Conservation (phyloP, 2,329 filamentous ascomycete species). For the Cercospora sojina region DNA sequence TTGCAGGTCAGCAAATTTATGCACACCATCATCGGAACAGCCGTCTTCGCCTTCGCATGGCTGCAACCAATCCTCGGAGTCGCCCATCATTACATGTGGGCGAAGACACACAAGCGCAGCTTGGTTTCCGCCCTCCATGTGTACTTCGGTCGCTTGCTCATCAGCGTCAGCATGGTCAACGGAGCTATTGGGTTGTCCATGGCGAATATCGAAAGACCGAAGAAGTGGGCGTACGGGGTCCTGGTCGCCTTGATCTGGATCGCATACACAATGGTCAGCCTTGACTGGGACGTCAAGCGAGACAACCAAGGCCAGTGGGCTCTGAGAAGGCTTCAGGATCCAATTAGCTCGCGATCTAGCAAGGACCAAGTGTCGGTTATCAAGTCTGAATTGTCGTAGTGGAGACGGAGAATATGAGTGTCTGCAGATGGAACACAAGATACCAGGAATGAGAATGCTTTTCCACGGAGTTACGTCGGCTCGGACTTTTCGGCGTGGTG, state of each 20-base stretch:
- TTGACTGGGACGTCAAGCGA: slow-evolving; percentile 10
- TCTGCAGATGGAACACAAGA: not conserved
- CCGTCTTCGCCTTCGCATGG: slow-evolving; percentile 10
- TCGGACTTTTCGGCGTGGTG: not conserved
- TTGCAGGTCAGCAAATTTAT: slow-evolving; percentile 30
- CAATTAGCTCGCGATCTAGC: not conserved
- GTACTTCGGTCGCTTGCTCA: slow-evolving; percentile 37
- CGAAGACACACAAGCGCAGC: slow-evolving; percentile 47
- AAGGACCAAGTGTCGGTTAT: not conserved
- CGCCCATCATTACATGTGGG: slow-evolving; percentile 54
- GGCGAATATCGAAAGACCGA: slow-evolving; percentile 39
- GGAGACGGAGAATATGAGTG: not conserved
- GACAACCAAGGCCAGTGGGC: slow-evolving; percentile 10
- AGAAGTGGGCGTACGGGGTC: slow-evolving; percentile 50
- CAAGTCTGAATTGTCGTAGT: not conserved
- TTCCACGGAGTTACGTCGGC: not conserved
- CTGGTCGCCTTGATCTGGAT: slow-evolving; percentile 42
- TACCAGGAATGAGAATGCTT: not conserved
- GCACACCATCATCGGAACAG: slow-evolving; percentile 12
- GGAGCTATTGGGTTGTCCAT: slow-evolving; percentile 56
- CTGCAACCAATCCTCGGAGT: slow-evolving; percentile 52
- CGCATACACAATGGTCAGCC: not conserved
- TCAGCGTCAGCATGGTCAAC: slow-evolving; percentile 57
- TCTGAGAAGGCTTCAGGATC: not conserved
- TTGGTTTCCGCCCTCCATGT: slow-evolving; percentile 45